Evolutionary conservation across 1,284 basidiomycete species (phyloP), one percentile per base, ranked within the genome.

Genomic region (Sporisorium iseilematis-ciliati): DNA sequence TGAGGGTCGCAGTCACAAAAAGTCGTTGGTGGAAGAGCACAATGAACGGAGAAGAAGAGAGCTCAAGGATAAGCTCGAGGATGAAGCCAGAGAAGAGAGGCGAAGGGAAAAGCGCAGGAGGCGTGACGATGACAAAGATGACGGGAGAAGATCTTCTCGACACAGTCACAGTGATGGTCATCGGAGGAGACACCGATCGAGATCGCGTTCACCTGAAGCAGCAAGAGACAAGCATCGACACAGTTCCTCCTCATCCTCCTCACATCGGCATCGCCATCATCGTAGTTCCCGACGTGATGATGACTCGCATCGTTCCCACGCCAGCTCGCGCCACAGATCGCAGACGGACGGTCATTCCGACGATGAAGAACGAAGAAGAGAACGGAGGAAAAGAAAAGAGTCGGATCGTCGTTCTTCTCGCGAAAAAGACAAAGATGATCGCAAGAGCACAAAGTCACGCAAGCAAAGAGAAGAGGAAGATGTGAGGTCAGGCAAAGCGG

Each of bases 381-480:
- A 55, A 21, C 42, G 55, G n/a, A 20, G 51, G 4, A 55, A 43
- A 35, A 49, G 41, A 16, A 64, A 46, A 41, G 57, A 60, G 2
- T 57, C 57, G 50, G 57, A 55, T 40, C 56, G 52, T 25, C 51
- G 54, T 33, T 38, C 45, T 7, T 49, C 48, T 33, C 57, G 64
- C 38, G 53, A 51, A 20, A 65, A 45, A 18, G 59, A 65, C 11
- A 43, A 62, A 16, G 49, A 61, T 10, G 40, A 75, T 1, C 43
- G 65, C 14, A 64, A 59, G 12, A 42, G 65, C 26, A 55, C 46
- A 7, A 62, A 59, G 26, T 49, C 61, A 55, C 64, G 65, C 48
- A 74, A 75, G 33, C 40, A 77, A 55, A 57, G 61, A 14, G 71
- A 77, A 58, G 61, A 77, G 45, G 52, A 64, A 12, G 71, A 77